These are phyloP conservation scores for Mycena amicta DNA, from an alignment of 768 basidiomycete species.

Conservation along the genomic window DNA sequence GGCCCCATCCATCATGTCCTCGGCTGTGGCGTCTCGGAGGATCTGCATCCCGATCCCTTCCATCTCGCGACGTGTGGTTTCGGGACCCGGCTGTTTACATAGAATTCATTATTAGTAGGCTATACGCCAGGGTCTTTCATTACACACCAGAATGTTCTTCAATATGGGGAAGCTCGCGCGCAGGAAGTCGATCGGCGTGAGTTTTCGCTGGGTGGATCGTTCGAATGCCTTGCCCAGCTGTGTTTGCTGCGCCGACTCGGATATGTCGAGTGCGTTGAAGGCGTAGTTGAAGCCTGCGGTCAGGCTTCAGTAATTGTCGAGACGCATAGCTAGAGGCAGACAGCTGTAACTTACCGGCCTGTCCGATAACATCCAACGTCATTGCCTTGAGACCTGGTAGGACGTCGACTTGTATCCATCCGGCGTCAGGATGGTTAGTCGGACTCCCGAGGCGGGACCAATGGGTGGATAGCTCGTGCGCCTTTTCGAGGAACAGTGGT, in stretches of 20 bases:
- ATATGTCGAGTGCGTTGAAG: not conserved
- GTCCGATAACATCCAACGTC: conserved; percentile 44
- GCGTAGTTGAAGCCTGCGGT: not conserved
- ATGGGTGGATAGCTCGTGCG: conserved; percentile 28
- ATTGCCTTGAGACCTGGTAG: conserved; percentile 49
- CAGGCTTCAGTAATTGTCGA: too few relatives aligned
- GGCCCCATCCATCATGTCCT: too few relatives aligned
- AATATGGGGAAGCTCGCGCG: not conserved
- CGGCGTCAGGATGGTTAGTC: not conserved
- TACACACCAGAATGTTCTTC: not conserved
- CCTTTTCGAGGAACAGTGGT: conserved; percentile 38
- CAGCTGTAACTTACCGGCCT: too few relatives aligned
- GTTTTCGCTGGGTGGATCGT: not conserved
- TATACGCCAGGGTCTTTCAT: too few relatives aligned
- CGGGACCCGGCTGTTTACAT: too few relatives aligned
- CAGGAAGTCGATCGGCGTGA: not conserved
- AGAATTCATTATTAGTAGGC: too few relatives aligned
- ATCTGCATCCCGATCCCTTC: conserved; percentile 2
- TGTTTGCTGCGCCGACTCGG: too few relatives aligned
- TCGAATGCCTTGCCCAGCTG: too few relatives aligned
- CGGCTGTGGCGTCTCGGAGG: too few relatives aligned
- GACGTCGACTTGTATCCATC: conserved; percentile 40
- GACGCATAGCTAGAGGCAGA: too few relatives aligned
- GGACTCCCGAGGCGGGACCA: too few relatives aligned
- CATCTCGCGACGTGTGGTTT: not conserved